Conservation (phyloP, 768 basidiomycete species). For the Vararia minispora region DNA sequence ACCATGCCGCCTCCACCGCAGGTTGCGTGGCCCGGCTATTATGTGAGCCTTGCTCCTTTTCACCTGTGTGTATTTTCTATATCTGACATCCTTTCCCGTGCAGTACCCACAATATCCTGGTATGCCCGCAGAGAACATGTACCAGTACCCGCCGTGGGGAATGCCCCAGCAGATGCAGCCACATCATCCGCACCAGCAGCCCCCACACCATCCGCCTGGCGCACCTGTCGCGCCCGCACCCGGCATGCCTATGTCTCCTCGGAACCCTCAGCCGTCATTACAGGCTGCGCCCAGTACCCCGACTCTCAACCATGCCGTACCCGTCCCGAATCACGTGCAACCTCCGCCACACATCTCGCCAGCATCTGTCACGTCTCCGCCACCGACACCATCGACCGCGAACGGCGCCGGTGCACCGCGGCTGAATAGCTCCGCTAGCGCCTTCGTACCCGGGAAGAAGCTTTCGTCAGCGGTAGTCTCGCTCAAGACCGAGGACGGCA, state of each 20-base stretch:
- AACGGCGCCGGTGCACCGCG: conserved; percentile 17
- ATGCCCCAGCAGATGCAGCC: conserved; percentile 22
- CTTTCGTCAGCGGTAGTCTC: conserved; percentile 32
- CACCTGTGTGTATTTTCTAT: conserved; percentile 1
- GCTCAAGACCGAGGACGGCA: conserved; percentile 51
- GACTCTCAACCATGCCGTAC: conserved; percentile 49
- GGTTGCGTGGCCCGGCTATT: conserved; percentile 36
- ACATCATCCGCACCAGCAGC: conserved; percentile 27
- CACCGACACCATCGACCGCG: conserved; percentile 52
- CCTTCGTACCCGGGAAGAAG: conserved; percentile 51
- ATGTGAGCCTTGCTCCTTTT: conserved; percentile 41
- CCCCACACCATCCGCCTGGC: conserved; percentile 30
- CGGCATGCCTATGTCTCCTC: conserved; percentile 59
- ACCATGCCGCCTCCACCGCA: conserved; percentile 36
- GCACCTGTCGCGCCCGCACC: conserved; percentile 33
- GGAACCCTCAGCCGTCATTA: conserved; percentile 40
- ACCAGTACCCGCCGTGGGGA: conserved; percentile 28
- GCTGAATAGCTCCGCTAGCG: conserved; percentile 50
- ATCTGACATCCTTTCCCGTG: conserved; percentile 3
- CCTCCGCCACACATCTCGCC: conserved; percentile 39
- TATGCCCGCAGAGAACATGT: conserved; percentile 31
- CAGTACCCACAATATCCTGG: conserved; percentile 23
- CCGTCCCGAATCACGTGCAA: conserved; percentile 31
- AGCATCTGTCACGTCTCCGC: conserved; percentile 49
- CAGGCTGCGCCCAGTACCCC: conserved; percentile 53